phyloP scores from a whole-genome alignment of 2,329 filamentous ascomycete genomes.

The Bimuria novae-zelandiae region DNA sequence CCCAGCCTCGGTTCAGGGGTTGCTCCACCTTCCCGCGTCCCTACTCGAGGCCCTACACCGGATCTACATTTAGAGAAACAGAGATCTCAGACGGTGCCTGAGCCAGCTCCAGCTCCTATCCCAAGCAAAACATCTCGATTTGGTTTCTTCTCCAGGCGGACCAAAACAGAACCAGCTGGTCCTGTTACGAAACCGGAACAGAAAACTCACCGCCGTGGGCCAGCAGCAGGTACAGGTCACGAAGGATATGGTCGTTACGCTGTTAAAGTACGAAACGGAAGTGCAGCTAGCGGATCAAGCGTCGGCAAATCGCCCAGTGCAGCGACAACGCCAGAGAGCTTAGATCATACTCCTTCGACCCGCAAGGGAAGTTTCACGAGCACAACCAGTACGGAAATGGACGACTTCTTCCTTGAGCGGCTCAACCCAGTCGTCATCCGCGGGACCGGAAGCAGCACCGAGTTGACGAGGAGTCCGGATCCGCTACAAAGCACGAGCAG shows the following conservation, averaged over 20 bases:
- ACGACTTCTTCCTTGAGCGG: conserved; percentile 52
- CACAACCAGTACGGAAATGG: conserved; percentile 49
- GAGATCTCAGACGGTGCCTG: conserved; percentile 48
- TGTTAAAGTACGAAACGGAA: conserved; percentile 67
- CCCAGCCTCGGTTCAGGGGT: conserved; percentile 35
- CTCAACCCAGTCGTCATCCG: conserved; percentile 52
- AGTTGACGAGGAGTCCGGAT: conserved; percentile 42
- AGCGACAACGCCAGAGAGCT: conserved; percentile 44
- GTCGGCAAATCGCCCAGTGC: conserved; percentile 54
- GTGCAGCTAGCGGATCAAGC: conserved; percentile 56
- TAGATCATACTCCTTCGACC: conserved; percentile 41
- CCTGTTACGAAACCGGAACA: conserved; percentile 62
- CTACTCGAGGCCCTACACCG: conserved; percentile 43
- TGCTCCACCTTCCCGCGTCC: conserved; percentile 27
- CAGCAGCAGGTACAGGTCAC: conserved; percentile 89
- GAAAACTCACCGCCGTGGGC: conserved; percentile 67
- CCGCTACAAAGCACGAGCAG: conserved; percentile 43
- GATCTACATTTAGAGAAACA: conserved; percentile 44
- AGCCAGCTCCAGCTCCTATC: conserved; percentile 52
- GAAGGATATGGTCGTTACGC: conserved; percentile 78
- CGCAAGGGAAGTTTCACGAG: conserved; percentile 51
- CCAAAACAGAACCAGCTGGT: conserved; percentile 65
- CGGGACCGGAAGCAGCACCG: conserved; percentile 49
- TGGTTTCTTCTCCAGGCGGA: conserved; percentile 75
- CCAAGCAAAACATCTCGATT: conserved; percentile 69